Base-by-base conservation (phyloP, 495 filamentous ascomycete genomes). In the Aspergillus egyptiacus region DNA sequence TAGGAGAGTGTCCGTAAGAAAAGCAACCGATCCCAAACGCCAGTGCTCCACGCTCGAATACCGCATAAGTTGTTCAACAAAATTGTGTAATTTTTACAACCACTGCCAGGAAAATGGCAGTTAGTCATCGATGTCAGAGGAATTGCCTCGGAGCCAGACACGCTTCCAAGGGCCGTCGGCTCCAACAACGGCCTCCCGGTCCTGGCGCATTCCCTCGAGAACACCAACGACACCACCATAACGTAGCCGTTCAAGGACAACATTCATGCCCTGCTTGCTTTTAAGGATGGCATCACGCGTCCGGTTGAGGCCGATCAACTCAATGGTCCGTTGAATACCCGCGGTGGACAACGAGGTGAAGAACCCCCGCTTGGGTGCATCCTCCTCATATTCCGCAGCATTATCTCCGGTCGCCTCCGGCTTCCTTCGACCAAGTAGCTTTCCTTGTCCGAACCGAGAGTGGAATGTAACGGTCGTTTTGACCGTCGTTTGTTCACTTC, bases 181-280 rank as follows among this genome's bases (percentile, higher is more conserved):
- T 9, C 71, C 70, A 43, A 76, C 63, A 7, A 62, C 56, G 13
- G 61, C 65, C 49, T 82, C 80, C 14, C 80, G 69, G 59, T 93
- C 87, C 56, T 75, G 69, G 46, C 85, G 76, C 82, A 91, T 86
- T 22, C 87, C 86, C 63, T 96, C 91, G 33, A 93, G 67, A 14
- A 96, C 85, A 15, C 80, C 87, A 20, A 91, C 85, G 31, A 96
- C 80, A 9, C 95, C 87, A 10, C 90, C 87, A 44, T 75, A 72
- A 46, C 93, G 79, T 53, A 97, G 62, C 28, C 93, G 78, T 65
- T 94, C 87, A 19, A 99, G 74, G 13, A 99, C 91, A 34, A 96
- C 81, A 46, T 84, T 86, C 93, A 99, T 96, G 14, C 94, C 93
- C 61, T 96, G 83, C 56, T 90, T 88, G 62, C 87, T 91, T 61